Percentiles rank a stretch among this genome's conserved stretches.
phyloP scores from a whole-genome alignment of 306 rosid genomes.

The Nissolia schottii region DNA sequence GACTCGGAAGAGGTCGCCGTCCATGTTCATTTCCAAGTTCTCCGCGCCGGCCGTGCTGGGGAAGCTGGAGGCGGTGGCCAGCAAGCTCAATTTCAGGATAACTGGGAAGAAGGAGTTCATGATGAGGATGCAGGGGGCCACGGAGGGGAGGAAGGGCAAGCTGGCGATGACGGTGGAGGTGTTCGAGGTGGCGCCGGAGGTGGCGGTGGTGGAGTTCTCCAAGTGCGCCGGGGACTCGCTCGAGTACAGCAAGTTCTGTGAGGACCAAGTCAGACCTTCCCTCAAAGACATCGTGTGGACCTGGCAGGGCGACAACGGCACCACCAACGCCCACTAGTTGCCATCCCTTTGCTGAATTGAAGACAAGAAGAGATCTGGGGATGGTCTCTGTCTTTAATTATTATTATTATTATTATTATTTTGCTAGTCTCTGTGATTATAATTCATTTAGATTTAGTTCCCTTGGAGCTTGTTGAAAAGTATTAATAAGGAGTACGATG shows the following conservation, averaged over 20 bases:
- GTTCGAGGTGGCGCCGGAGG: conserved; percentile 71
- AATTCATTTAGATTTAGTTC: not conserved
- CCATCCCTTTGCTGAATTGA: too few relatives aligned
- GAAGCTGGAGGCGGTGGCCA: conserved; percentile 49
- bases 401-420: too few relatives aligned
- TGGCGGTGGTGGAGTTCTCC: conserved; percentile 60
- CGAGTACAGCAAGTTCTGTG: conserved; percentile 64
- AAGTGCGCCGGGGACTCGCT: conserved; percentile 65
- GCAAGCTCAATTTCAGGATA: conserved; percentile 42
- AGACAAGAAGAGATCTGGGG: too few relatives aligned
- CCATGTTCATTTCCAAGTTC: conserved; percentile 56
- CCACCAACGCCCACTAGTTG: not conserved
- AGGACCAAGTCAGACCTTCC: conserved; percentile 67
- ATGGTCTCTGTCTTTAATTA: too few relatives aligned
- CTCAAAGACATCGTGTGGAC: conserved; percentile 80
- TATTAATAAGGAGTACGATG: not conserved
- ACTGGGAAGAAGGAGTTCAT: conserved; percentile 47
- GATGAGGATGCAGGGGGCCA: conserved; percentile 49
- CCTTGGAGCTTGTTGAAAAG: not conserved
- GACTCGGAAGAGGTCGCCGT: conserved; percentile 52
- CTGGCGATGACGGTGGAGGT: conserved; percentile 59
- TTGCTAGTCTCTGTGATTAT: not conserved
- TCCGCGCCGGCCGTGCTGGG: conserved; percentile 48
- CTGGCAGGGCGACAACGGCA: conserved; percentile 63
- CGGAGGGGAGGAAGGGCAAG: conserved; percentile 78